phyloP scores from a whole-genome alignment of 345 rosid species.

The Mallotus nudiflorus region DNA sequence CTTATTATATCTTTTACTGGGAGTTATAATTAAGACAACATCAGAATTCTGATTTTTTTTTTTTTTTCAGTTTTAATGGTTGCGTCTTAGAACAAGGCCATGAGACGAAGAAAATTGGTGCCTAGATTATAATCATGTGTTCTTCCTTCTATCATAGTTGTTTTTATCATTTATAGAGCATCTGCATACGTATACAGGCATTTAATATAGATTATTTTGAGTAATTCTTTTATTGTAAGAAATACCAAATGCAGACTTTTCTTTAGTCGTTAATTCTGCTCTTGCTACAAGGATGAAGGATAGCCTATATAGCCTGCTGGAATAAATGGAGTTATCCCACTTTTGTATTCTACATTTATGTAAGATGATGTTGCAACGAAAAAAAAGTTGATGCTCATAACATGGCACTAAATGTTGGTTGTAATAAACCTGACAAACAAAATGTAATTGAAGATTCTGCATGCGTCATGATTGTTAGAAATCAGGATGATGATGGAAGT shows the following conservation, averaged over 20 bases:
- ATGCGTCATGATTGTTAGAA: constrained; percentile 17
- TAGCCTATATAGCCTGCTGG: constrained; percentile 6
- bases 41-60: too few species aligned
- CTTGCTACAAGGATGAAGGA: constrained; percentile 21
- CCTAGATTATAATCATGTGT: too few species aligned
- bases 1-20: too few species aligned
- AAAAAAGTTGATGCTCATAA: constrained; percentile 13
- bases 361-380: constrained; percentile 38
- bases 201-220: too few species aligned
- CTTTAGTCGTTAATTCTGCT: not conserved
- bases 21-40: too few species aligned
- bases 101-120: too few species aligned
- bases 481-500: constrained; percentile 32
- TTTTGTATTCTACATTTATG: constrained; percentile 19
- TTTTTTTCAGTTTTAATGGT: too few species aligned
- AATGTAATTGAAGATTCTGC: constrained; percentile 25
- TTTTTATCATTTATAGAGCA: too few species aligned
- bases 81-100: too few species aligned
- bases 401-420: constrained; percentile 11
- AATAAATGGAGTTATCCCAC: not conserved
- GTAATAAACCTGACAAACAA: constrained; percentile 19
- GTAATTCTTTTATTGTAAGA: not conserved
- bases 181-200: too few species aligned
- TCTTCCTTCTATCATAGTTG: too few species aligned
- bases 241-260: constrained; percentile 9